Conservation (phyloP, 257 asterid species). For the Solanum dulcamara region DNA sequence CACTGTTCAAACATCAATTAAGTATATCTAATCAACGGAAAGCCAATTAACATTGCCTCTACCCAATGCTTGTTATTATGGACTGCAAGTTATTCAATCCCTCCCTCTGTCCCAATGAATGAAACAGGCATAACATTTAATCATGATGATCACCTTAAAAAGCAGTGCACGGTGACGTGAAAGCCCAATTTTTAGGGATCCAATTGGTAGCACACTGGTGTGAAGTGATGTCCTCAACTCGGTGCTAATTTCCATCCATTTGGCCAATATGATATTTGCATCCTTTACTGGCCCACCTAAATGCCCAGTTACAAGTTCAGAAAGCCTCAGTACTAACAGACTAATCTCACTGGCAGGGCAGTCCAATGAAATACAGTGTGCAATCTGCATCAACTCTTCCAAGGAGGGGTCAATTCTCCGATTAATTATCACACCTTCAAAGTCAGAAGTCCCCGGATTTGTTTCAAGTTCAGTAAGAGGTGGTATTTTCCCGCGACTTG, state of each 20-base stretch:
- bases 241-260: constrained; percentile 80
- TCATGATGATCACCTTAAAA: constrained; percentile 56
- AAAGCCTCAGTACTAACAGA: constrained; percentile 66
- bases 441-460: constrained; percentile 50
- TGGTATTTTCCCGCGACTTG: constrained; percentile 79
- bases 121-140: not conserved
- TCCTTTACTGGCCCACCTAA: constrained; percentile 94
- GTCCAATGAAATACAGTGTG: constrained; percentile 67
- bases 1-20: not conserved
- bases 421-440: constrained; percentile 79
- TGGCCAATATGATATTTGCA: constrained; percentile 62
- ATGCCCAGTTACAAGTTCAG: constrained; percentile 90
- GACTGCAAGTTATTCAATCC: not conserved
- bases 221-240: constrained; percentile 84
- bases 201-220: constrained; percentile 85
- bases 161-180: constrained; percentile 97
- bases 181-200: constrained; percentile 80
- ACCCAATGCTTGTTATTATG: not conserved
- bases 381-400: constrained; percentile 87
- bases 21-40: not conserved
- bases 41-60: not conserved
- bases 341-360: constrained; percentile 50
- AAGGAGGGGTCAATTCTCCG: constrained; percentile 70
- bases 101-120: not conserved
- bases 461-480: constrained; percentile 82